Conservation (phyloP, 2,329 filamentous ascomycete species). For the Tolypocladium tundrense region DNA sequence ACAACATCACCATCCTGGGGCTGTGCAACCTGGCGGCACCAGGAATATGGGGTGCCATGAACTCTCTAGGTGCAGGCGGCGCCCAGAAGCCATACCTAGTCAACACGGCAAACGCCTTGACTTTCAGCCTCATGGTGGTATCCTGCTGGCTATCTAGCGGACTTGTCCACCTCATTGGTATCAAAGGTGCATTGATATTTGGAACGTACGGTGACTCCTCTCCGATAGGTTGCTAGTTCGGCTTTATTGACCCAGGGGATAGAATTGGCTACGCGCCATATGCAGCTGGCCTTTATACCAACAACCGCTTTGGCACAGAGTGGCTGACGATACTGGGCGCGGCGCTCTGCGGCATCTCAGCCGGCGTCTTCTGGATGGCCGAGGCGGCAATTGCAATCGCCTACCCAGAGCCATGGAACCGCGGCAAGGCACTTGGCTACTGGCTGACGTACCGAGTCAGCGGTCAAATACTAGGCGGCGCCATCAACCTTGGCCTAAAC, state of each 20-base stretch:
- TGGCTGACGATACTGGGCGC: conserved; percentile 63
- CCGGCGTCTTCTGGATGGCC: conserved; percentile 66
- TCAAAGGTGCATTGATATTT: conserved; percentile 60
- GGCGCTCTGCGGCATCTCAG: conserved; percentile 58
- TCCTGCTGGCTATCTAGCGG: conserved; percentile 57
- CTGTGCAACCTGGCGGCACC: conserved; percentile 61
- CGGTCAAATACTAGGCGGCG: conserved; percentile 62
- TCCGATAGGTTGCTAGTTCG: too few relatives aligned
- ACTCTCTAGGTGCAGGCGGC: conserved; percentile 61
- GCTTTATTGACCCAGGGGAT: too few relatives aligned
- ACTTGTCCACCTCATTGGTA: conserved; percentile 56
- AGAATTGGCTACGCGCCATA: conserved; percentile 58
- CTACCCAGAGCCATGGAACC: conserved; percentile 61
- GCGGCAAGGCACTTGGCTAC: conserved; percentile 53
- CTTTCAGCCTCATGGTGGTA: conserved; percentile 63
- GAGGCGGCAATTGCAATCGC: conserved; percentile 64
- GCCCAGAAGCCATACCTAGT: conserved; percentile 54
- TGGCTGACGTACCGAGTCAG: conserved; percentile 52
- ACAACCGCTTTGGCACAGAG: conserved; percentile 58
- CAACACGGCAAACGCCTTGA: conserved; percentile 60
- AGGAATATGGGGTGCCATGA: conserved; percentile 66
- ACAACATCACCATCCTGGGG: conserved; percentile 61
- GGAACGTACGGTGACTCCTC: conserved; percentile 41
- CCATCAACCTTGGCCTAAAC: conserved; percentile 61
- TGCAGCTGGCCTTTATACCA: conserved; percentile 60